Conservation (phyloP, 345 rosid genomes). For the Bruguiera parviflora region DNA sequence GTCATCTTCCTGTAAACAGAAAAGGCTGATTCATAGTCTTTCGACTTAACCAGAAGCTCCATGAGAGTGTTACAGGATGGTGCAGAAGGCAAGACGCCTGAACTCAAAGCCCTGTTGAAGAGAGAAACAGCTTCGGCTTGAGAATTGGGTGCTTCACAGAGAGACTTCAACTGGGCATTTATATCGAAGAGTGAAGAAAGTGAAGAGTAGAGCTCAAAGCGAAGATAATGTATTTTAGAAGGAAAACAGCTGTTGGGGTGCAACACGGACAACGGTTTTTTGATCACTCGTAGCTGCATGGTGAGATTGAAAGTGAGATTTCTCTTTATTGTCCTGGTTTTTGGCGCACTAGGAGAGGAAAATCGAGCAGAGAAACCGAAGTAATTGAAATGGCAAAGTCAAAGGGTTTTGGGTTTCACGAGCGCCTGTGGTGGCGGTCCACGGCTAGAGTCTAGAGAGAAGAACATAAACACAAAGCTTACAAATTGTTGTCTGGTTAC, state of each 20-base stretch:
- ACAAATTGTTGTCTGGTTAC: no score
- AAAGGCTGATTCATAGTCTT: slow-evolving; percentile 42
- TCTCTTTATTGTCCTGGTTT: no score
- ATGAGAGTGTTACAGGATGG: slow-evolving; percentile 46
- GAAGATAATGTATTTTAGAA: neutral
- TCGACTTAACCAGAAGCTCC: slow-evolving; percentile 48
- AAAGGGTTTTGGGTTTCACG: no score
- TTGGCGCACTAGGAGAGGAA: neutral
- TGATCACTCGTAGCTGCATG: neutral
- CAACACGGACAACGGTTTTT: neutral
- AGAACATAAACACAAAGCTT: no score
- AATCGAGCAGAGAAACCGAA: neutral
- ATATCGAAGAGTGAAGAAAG: slow-evolving; percentile 24
- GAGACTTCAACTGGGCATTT: slow-evolving; percentile 34
- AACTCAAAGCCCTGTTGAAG: slow-evolving; percentile 37
- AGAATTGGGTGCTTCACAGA: slow-evolving; percentile 38
- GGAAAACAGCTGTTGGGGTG: neutral
- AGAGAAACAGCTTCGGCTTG: slow-evolving; percentile 39
- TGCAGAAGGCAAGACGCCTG: slow-evolving; percentile 27
- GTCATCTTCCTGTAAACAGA: slow-evolving; percentile 45
- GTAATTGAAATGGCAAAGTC: no score
- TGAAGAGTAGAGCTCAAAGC: slow-evolving; percentile 27
- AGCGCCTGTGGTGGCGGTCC: no score
- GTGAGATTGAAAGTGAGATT: neutral
- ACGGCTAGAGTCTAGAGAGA: no score